Conservation (phyloP, 345 rosid genomes). For the Dovyalis caffra region DNA sequence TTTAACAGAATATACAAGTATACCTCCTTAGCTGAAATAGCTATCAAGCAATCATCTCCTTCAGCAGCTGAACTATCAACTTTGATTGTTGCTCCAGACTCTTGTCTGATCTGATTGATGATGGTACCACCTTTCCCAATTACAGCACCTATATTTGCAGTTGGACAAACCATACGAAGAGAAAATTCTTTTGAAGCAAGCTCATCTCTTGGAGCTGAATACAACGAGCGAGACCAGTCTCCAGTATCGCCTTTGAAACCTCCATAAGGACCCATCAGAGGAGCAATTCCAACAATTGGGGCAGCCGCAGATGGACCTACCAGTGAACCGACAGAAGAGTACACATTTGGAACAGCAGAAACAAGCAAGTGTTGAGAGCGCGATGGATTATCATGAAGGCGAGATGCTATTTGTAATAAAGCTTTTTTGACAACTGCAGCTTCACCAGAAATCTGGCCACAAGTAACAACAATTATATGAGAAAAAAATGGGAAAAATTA, state of each 20-base stretch:
- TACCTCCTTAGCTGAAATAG: slow-evolving; percentile 90
- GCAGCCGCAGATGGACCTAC: slow-evolving; percentile 58
- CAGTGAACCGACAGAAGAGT: slow-evolving; percentile 56
- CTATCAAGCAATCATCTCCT: slow-evolving; percentile 87
- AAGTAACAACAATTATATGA: not conserved
- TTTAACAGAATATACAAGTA: not conserved
- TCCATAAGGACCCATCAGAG: slow-evolving; percentile 72
- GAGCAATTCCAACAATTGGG: slow-evolving; percentile 76
- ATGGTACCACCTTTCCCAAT: slow-evolving; percentile 93
- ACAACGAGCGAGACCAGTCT: slow-evolving; percentile 78
- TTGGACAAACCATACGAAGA: slow-evolving; percentile 75
- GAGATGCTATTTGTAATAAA: slow-evolving; percentile 69
- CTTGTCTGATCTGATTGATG: slow-evolving; percentile 93
- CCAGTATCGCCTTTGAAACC: slow-evolving; percentile 76
- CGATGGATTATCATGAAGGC: slow-evolving; percentile 91
- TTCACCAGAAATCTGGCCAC: slow-evolving; percentile 78
- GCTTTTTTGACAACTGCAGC: slow-evolving; percentile 77
- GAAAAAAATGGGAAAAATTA: not conserved
- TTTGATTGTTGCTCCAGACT: slow-evolving; percentile 76
- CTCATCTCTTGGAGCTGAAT: slow-evolving; percentile 83
- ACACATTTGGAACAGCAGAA: slow-evolving; percentile 56
- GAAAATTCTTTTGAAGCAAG: slow-evolving; percentile 67
- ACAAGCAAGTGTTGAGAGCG: slow-evolving; percentile 76
- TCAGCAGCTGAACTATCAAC: slow-evolving; percentile 83
- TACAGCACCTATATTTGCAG: slow-evolving; percentile 81